Conservation (phyloP, 768 basidiomycete species). For the Lactifluus pinguis region DNA sequence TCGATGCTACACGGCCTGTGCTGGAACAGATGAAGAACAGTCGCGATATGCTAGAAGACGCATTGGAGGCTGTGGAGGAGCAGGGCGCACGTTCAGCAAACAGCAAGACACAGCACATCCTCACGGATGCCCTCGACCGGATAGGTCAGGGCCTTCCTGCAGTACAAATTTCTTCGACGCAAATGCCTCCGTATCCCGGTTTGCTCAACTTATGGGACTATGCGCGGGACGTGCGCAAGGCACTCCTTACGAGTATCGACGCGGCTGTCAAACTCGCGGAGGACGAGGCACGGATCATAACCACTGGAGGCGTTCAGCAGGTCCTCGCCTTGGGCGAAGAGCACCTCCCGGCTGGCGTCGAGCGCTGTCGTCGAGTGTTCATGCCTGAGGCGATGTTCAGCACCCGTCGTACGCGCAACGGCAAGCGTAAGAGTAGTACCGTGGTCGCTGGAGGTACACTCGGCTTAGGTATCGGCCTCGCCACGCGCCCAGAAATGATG, state of each 20-base stretch:
- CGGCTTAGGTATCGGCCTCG: conserved; percentile 78
- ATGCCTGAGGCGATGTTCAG: conserved; percentile 98
- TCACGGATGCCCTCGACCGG: conserved; percentile 62
- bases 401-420: conserved; percentile 31
- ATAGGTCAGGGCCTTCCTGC: conserved; percentile 70
- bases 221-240: conserved; percentile 65
- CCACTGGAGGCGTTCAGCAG: conserved; percentile 53
- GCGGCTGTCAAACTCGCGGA: conserved; percentile 71
- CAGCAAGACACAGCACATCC: conserved; percentile 44
- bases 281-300: conserved; percentile 67
- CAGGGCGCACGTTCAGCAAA: conserved; percentile 46
- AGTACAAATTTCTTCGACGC: conserved; percentile 35
- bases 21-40: conserved; percentile 80
- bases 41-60: conserved; percentile 68
- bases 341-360: conserved; percentile 74
- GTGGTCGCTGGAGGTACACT: conserved; percentile 70
- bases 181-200: conserved; percentile 77
- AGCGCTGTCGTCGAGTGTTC: conserved; percentile 76
- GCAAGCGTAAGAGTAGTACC: conserved; percentile 33
- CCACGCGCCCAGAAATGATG: conserved; percentile 65
- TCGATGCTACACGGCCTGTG: conserved; percentile 64
- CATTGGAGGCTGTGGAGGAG: conserved; percentile 75
- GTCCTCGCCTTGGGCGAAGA: conserved; percentile 63
- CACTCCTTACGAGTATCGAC: conserved; percentile 76
- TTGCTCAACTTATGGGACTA: conserved; percentile 80